Base-by-base conservation (phyloP, 176 grass and related monocot genomes). In the Elaeis guineensis region DNA sequence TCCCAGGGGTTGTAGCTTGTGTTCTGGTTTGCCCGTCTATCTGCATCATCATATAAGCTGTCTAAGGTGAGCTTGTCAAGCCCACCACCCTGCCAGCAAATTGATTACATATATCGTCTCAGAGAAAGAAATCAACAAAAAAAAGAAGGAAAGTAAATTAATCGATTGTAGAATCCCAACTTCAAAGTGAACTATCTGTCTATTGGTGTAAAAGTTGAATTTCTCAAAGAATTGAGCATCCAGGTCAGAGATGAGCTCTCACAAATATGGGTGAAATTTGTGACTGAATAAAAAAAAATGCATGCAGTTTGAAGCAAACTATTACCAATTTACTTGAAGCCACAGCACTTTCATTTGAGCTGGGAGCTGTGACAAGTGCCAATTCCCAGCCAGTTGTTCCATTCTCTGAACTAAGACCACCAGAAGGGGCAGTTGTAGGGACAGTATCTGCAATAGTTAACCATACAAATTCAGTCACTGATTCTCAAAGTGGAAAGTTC, bases 1-100 rank as follows among this genome's bases (percentile, higher is more conserved):
- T 97, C 87, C 93, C 93, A 97, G 22, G 84, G 84, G 64, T 89
- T 85, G 73, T 97, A 91, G 78, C 78, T 97, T 0, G 61, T 75
- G 2, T 62, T 88, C 61, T 91, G 87, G 29, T 80, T 89, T 0
- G 73, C 67, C 29, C 56, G 73, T 64, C 67, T 78, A 59, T 91
- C 71, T 0, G 83, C 84, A 1, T 97, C 93, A 0, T 91, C 78
- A 6, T 97, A 97, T 73, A 97, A 69, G 55, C 87, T 97, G 76
- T 97, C 92, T 26, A 97, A 75, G 3, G 83, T 88, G 29, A 91
- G 78, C 59, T 77, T 48, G 73, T 97, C 93, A 72, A 97, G 25
- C 49, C 93, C 93, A 59, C 93, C 93, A 1, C 70, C 78, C 93
- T 97, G 76, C 56, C 53, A 68, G 4, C 6, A 28, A 59, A 58